Base-by-base conservation (phyloP, 2,329 filamentous ascomycete genomes). In the Cladosporium sp. region DNA sequence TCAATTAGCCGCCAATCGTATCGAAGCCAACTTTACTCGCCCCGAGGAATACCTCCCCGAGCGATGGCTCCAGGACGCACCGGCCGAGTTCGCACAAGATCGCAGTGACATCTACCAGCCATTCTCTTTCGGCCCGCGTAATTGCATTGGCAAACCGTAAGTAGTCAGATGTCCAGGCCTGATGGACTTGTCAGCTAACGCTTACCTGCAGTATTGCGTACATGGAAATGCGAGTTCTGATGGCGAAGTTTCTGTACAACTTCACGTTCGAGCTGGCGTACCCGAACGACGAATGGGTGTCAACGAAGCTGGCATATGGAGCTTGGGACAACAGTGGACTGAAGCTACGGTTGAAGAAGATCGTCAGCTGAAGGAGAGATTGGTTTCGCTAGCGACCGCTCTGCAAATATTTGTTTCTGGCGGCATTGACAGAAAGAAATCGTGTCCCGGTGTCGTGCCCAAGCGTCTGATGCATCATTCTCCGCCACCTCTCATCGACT, bases 241-340 rank as follows among this genome's bases (percentile, higher is more conserved):
- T 82, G 40, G 71, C 77, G 8, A 75, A 74, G 44, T 37, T 80
- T 6, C 61, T 81, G 26, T 80, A 72, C 68, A 73, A 74, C n/a
- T 82, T 81, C 65, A 76, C 81, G 65, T 53, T 69, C 44, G 67
- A 70, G 37, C 55, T 72, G 23, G 68, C 67, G 5, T 29, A 71
- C 28, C 61, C 65, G 8, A 40, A 65, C 10, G 49, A 63, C 8
- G 33, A 56, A 26, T 63, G 60, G 60, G 33, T 37, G 33, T 55
- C 49, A 10, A 63, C 23, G 29, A 63, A 31, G 49, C 46, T 44
- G 31, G 60, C 60, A 21, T 63, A 63, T 28, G 28, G 21, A 10
- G 49, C 50, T 55, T 63, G 60, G 60, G 44, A 63, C 35, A 55
- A 63, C 5, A 46, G 46, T 40, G 60, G 60, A 21, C 49, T 63